phyloP scores from a whole-genome alignment of 352 stramenopile species.

The Phytophthora kernoviae region DNA sequence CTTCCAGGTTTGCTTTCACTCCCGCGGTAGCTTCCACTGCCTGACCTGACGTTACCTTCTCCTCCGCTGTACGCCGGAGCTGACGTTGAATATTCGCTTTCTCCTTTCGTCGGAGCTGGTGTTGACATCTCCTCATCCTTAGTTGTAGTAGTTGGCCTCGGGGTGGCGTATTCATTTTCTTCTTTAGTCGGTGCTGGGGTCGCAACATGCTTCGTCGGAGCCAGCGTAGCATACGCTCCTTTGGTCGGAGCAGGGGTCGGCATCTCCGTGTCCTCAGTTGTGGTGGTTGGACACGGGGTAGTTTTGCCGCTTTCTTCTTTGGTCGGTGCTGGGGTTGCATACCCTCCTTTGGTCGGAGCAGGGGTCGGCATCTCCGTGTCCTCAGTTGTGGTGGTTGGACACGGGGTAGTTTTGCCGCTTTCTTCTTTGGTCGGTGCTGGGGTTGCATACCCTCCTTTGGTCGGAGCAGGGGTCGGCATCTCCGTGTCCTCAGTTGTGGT shows the following conservation, averaged over 20 bases:
- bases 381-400: not conserved
- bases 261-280: not conserved
- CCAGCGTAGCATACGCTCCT: not conserved
- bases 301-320: no score
- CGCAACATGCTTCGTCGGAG: slow-evolving; percentile 11
- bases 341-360: not conserved
- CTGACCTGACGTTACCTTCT: no score
- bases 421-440: slow-evolving; percentile 6
- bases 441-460: not conserved
- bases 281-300: slow-evolving; percentile 7
- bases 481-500: slow-evolving; percentile 6
- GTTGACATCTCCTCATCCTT: no score
- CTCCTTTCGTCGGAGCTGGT: no score
- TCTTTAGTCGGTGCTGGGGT: not conserved
- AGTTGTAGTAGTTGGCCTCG: slow-evolving; percentile 1
- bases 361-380: not conserved
- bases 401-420: slow-evolving; percentile 6
- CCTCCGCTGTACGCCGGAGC: slow-evolving; percentile 3
- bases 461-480: not conserved
- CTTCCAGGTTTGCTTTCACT: not conserved
- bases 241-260: not conserved
- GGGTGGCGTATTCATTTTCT: not conserved
- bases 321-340: not conserved
- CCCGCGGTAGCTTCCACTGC: no score
- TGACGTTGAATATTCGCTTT: not conserved